These are phyloP conservation scores for Tuber aestivum DNA, from an alignment of 495 filamentous ascomycete species.

Conservation along the genomic window DNA sequence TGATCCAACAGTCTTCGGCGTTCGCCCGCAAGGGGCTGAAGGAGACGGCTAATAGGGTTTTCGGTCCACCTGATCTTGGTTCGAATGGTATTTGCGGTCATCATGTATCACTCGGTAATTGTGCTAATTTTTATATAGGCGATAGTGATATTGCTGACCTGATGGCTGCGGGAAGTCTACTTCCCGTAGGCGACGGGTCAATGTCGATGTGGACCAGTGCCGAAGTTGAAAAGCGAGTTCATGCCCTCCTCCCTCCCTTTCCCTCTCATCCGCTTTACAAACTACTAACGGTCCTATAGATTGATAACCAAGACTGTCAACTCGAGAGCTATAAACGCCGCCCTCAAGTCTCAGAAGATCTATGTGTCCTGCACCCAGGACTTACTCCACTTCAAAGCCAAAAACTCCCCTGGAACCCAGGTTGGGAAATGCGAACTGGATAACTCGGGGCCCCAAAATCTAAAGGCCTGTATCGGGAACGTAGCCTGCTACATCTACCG, in stretches of 20 bases:
- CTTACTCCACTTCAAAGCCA: neutral
- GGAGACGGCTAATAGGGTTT: conserved; percentile 31
- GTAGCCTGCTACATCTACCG: conserved; percentile 38
- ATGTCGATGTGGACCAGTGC: conserved; percentile 29
- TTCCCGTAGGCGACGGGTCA: conserved; percentile 26
- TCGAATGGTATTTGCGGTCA: conserved; percentile 20
- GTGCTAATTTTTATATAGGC: conserved; percentile 15
- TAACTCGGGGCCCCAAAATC: conserved; percentile 31
- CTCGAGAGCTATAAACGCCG: conserved; percentile 33
- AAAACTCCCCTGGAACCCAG: conserved; percentile 4
- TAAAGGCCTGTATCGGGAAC: conserved; percentile 28
- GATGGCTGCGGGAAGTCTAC: conserved; percentile 30
- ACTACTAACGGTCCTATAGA: conserved; percentile 7
- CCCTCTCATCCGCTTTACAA: neutral
- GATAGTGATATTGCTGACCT: conserved; percentile 32
- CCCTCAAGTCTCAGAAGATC: conserved; percentile 33
- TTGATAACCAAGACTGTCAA: conserved; percentile 36
- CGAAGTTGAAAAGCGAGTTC: conserved; percentile 25
- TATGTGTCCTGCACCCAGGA: conserved; percentile 34
- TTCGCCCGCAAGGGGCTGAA: conserved; percentile 27
- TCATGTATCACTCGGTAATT: neutral
- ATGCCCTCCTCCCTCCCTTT: too few species aligned
- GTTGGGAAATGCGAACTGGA: conserved; percentile 27
- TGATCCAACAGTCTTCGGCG: conserved; percentile 23
- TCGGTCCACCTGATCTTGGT: conserved; percentile 14